These are phyloP conservation scores for Hanseniaspora lachancei DNA, from an alignment of 805 yeast species.

Conservation along the genomic window DNA sequence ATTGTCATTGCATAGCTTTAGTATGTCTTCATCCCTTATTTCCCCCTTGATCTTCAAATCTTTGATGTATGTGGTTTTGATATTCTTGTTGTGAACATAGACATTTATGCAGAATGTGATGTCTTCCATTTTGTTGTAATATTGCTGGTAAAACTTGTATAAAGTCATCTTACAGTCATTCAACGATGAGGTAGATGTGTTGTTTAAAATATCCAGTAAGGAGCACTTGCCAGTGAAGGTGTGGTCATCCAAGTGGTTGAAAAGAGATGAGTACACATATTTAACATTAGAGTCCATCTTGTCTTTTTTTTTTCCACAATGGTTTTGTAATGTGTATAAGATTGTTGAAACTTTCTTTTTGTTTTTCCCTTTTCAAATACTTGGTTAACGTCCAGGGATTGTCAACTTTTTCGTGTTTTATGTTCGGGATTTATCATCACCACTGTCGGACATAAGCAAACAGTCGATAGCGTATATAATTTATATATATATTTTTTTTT, in stretches of 20 bases:
- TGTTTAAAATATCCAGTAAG: slow-evolving; percentile 1
- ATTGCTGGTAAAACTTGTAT: not conserved
- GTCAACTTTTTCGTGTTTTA: too few relatives aligned
- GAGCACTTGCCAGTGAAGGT: slow-evolving; percentile 2
- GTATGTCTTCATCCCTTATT: not conserved
- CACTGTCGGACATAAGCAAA: too few relatives aligned
- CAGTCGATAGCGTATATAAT: too few relatives aligned
- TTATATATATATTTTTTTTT: too few relatives aligned
- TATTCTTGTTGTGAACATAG: not conserved
- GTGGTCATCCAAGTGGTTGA: not conserved
- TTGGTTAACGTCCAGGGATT: too few relatives aligned
- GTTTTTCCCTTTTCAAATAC: too few relatives aligned
- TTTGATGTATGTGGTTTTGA: not conserved
- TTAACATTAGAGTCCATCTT: not conserved
- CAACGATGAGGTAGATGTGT: not conserved
- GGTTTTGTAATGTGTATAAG: too few relatives aligned
- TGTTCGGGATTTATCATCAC: too few relatives aligned
- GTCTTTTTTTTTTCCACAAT: not conserved
- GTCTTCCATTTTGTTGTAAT: not conserved
- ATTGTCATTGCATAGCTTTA: not conserved
- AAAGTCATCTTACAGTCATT: not conserved
- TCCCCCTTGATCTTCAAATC: not conserved
- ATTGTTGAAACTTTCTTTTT: too few relatives aligned
- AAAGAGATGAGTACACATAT: slow-evolving; percentile 3
- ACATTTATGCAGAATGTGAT: not conserved